These are phyloP conservation scores for Butyriboletus appendiculatus DNA, from an alignment of 1,284 basidiomycete species.

Conservation along the genomic window DNA sequence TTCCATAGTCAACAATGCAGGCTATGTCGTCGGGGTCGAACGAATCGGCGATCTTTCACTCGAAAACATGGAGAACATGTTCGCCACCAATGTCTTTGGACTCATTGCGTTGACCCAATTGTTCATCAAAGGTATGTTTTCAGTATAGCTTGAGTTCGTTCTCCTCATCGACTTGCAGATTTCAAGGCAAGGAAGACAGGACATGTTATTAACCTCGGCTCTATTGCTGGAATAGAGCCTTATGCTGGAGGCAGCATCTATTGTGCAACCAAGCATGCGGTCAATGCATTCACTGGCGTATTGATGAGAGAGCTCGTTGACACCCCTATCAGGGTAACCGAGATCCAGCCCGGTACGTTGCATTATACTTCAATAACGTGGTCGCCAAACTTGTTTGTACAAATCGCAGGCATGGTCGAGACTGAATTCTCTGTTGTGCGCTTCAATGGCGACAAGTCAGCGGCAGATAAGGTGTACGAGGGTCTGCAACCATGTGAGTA, in stretches of 20 bases:
- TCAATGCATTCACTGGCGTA: conserved; percentile 85
- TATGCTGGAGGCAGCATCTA: conserved; percentile 88
- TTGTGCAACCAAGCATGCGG: conserved; percentile 87
- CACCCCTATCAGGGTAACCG: conserved; percentile 89
- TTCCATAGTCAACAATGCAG: conserved; percentile 80
- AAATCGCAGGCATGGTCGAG: conserved; percentile 76
- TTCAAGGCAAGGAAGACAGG: conserved; percentile 90
- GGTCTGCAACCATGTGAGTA: conserved; percentile 77
- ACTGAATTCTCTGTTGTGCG: conserved; percentile 91
- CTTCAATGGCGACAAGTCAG: conserved; percentile 79
- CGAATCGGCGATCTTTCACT: conserved; percentile 78
- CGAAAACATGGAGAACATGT: conserved; percentile 84
- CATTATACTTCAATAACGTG: not conserved
- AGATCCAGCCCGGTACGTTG: conserved; percentile 81
- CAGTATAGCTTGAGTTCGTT: not conserved
- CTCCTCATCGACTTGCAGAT: conserved; percentile 45
- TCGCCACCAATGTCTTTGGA: conserved; percentile 90
- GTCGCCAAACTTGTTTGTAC: conserved; percentile 2
- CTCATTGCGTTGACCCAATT: conserved; percentile 84
- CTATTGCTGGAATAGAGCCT: conserved; percentile 88
- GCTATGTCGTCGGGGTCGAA: conserved; percentile 84
- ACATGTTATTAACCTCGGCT: conserved; percentile 96
- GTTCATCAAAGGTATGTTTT: conserved; percentile 62
- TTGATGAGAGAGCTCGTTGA: conserved; percentile 87
- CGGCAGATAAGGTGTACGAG: conserved; percentile 89